Evolutionary conservation across 2,329 filamentous ascomycete genomes (phyloP).

Genomic region (Colletotrichum spinosum): DNA sequence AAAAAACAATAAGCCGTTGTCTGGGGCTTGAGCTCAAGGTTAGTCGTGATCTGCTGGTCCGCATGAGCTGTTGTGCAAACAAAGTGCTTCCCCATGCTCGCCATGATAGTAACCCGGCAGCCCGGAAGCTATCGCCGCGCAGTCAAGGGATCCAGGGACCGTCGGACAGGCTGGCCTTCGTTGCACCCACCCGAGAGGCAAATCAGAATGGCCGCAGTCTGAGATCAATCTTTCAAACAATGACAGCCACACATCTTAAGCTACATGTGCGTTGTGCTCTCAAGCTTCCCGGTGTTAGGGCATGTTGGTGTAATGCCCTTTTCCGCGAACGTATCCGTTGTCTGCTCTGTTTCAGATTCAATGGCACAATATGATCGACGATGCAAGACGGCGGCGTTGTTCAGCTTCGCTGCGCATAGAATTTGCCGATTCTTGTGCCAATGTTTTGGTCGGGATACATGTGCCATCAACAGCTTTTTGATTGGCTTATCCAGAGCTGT

Average conservation of each 20-base stretch:
- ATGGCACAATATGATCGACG: too few relatives aligned
- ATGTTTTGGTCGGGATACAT: too few relatives aligned
- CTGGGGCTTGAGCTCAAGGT: slow-evolving; percentile 4
- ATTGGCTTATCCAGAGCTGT: neutral
- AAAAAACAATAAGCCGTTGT: neutral
- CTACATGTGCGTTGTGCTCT: too few relatives aligned
- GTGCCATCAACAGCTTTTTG: too few relatives aligned
- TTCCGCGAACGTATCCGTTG: neutral
- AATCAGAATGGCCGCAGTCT: neutral
- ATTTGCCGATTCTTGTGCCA: too few relatives aligned
- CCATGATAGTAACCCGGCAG: slow-evolving; percentile 7
- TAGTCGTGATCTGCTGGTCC: neutral
- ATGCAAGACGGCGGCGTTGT: too few relatives aligned
- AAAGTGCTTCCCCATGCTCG: neutral
- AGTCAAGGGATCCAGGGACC: slow-evolving; percentile 9
- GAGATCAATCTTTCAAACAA: neutral
- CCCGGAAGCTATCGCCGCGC: slow-evolving; percentile 26
- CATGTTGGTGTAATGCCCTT: neutral
- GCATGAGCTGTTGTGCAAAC: slow-evolving; percentile 1
- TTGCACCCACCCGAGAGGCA: slow-evolving; percentile 2
- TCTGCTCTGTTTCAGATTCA: neutral
- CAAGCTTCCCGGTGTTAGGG: too few relatives aligned
- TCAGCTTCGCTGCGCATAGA: too few relatives aligned
- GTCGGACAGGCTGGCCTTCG: slow-evolving; percentile 33
- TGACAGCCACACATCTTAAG: neutral